These are phyloP conservation scores for Erigeron canadensis DNA, from an alignment of 129 eudicot species.

Conservation along the genomic window DNA sequence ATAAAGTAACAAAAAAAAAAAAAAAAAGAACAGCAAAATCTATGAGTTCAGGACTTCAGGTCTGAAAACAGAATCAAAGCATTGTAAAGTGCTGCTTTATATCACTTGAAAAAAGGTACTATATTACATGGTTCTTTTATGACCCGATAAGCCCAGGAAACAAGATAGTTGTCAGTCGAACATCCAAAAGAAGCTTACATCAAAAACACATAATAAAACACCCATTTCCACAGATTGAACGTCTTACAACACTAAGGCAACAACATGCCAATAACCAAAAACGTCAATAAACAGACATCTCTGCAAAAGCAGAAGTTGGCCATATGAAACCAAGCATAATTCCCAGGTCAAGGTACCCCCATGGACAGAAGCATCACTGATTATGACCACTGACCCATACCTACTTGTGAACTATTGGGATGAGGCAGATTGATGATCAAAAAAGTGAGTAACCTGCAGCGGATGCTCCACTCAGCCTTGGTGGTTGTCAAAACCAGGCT, in stretches of 20 bases:
- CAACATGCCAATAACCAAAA: background rate
- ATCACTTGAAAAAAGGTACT: too few species aligned
- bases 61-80: too few species aligned
- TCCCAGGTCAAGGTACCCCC: slow-evolving; percentile 9
- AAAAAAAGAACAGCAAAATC: too few species aligned
- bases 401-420: background rate
- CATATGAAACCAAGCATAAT: background rate
- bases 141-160: too few species aligned
- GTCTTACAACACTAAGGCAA: background rate
- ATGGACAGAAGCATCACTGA: background rate
- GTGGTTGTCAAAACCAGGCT: background rate
- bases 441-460: background rate
- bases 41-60: too few species aligned
- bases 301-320: background rate
- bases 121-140: too few species aligned
- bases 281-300: background rate
- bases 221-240: background rate
- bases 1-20: too few species aligned
- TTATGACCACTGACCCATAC: background rate
- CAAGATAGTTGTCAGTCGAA: background rate
- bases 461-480: background rate
- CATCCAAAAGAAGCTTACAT: background rate
- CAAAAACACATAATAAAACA: background rate
- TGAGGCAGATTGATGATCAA: background rate
- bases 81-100: too few species aligned